Percentiles rank a stretch among this genome's conserved stretches.
Conservation (phyloP, 202 grass and related monocot species). For the Schoenoplectus tabernaemontani region DNA sequence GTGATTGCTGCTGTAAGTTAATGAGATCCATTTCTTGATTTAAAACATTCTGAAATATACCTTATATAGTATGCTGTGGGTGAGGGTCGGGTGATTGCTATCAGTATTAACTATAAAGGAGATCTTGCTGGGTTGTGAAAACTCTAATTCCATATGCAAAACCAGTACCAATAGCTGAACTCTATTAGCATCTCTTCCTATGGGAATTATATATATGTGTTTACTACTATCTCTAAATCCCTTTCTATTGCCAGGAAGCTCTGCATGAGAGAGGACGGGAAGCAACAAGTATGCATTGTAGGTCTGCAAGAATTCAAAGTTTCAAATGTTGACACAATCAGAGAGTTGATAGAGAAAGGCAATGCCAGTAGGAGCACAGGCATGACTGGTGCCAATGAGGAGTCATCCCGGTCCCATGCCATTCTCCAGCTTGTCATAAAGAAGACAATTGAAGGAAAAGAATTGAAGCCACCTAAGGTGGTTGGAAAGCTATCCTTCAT, state of each 20-base stretch:
- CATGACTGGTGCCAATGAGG: slow-evolving; percentile 43
- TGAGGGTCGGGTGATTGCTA: not conserved
- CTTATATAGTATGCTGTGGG: no score
- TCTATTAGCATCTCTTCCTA: not conserved
- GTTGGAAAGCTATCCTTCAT: slow-evolving; percentile 45
- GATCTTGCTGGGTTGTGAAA: not conserved
- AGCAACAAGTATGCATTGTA: slow-evolving; percentile 47
- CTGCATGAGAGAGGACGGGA: slow-evolving; percentile 51
- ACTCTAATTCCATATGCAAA: not conserved
- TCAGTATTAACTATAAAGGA: not conserved
- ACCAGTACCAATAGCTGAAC: not conserved
- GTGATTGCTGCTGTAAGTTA: not conserved
- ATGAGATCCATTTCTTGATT: not conserved
- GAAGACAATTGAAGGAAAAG: slow-evolving; percentile 27
- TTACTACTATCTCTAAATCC: not conserved
- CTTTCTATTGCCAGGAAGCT: slow-evolving; percentile 29
- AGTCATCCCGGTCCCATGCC: slow-evolving; percentile 42
- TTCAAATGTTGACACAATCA: slow-evolving; percentile 34
- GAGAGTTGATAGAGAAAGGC: slow-evolving; percentile 40
- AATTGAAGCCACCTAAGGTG: slow-evolving; percentile 35
- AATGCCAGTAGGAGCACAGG: slow-evolving; percentile 34
- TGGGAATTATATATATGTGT: not conserved
- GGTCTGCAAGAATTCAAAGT: slow-evolving; percentile 46
- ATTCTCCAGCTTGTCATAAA: slow-evolving; percentile 48
- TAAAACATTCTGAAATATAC: no score